Conservation (phyloP, 2,329 filamentous ascomycete genomes). For the Penicillium corylophilum region DNA sequence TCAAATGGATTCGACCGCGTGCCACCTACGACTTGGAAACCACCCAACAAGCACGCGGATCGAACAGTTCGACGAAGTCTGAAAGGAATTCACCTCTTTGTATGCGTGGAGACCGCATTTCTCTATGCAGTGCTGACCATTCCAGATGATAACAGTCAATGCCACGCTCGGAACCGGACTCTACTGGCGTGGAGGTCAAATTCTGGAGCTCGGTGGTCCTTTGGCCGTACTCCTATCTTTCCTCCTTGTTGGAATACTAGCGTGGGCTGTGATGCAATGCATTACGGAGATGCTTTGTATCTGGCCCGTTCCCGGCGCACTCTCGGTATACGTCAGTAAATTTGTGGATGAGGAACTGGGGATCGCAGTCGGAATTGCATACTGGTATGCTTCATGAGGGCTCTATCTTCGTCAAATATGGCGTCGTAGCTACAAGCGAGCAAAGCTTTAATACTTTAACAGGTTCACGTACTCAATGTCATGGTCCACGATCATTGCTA, state of each 20-base stretch:
- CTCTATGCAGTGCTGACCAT: not conserved
- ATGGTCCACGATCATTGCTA: slow-evolving; percentile 30
- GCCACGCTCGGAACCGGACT: slow-evolving; percentile 36
- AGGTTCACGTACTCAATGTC: slow-evolving; percentile 33
- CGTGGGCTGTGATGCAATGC: slow-evolving; percentile 41
- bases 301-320: slow-evolving; percentile 40
- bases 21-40: too few species aligned
- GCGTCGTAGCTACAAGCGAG: too few species aligned
- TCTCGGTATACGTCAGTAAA: slow-evolving; percentile 35
- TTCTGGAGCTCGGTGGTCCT: slow-evolving; percentile 37
- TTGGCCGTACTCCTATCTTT: slow-evolving; percentile 34
- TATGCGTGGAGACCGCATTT: not conserved
- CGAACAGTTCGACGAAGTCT: slow-evolving; percentile 8
- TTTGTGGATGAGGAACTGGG: slow-evolving; percentile 41
- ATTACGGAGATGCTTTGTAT: slow-evolving; percentile 38
- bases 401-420: not conserved
- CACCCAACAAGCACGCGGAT: not conserved
- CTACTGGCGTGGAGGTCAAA: slow-evolving; percentile 32
- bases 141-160: slow-evolving; percentile 38
- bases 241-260: slow-evolving; percentile 31
- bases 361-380: slow-evolving; percentile 34
- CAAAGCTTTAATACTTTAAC: not conserved
- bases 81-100: slow-evolving; percentile 28
- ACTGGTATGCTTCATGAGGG: slow-evolving; percentile 27
- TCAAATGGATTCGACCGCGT: too few species aligned